Conservation (phyloP, 2,329 filamentous ascomycete genomes). For the Tricladium varicosporioides region DNA sequence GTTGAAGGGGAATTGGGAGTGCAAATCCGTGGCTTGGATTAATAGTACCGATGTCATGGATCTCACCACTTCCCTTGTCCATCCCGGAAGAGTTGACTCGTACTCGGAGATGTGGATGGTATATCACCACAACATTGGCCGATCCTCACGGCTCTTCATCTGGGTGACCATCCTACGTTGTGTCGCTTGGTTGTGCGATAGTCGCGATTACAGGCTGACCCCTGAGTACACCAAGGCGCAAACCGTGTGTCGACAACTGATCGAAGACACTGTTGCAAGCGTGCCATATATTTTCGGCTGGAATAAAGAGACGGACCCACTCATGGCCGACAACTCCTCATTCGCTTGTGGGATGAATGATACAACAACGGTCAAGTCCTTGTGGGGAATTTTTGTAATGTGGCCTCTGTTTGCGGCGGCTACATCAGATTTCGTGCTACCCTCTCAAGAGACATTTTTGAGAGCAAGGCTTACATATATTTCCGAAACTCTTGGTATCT, state of each 20-base stretch:
- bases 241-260: conserved; percentile 48
- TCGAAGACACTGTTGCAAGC: conserved; percentile 57
- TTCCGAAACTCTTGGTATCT: conserved; percentile 23
- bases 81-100: conserved; percentile 56
- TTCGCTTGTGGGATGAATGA: conserved; percentile 49
- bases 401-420: conserved; percentile 26
- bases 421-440: conserved; percentile 23
- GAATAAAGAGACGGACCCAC: conserved; percentile 43
- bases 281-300: conserved; percentile 60
- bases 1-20: conserved; percentile 48
- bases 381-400: conserved; percentile 25
- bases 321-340: conserved; percentile 39
- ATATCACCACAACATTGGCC: conserved; percentile 54
- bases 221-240: conserved; percentile 56
- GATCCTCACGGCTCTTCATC: conserved; percentile 53
- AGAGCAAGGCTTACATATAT: conserved; percentile 23
- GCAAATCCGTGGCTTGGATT: conserved; percentile 54
- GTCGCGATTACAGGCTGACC: conserved; percentile 58
- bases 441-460: conserved; percentile 21
- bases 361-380: conserved; percentile 13
- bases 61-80: conserved; percentile 51
- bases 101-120: conserved; percentile 59
- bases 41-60: conserved; percentile 46
- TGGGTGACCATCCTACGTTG: conserved; percentile 56
- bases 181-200: conserved; percentile 56